These are phyloP conservation scores for Pistacia vera DNA, from an alignment of 345 rosid genomes.

Conservation along the genomic window DNA sequence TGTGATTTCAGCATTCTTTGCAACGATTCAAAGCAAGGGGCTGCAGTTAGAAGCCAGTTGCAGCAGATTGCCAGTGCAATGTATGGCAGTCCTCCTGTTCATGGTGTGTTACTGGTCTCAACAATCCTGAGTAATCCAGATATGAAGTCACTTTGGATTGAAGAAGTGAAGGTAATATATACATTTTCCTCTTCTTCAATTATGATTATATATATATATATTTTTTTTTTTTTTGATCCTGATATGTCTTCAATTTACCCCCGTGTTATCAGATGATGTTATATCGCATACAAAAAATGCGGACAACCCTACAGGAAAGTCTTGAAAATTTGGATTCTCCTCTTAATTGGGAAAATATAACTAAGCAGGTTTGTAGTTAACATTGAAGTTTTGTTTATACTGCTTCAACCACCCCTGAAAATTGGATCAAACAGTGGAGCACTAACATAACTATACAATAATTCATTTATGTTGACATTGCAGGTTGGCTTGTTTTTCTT, in stretches of 20 bases:
- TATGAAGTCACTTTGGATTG: constrained; percentile 46
- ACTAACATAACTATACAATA: neutral
- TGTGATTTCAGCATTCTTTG: constrained; percentile 45
- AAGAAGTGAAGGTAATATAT: constrained; percentile 49
- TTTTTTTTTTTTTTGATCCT: neutral
- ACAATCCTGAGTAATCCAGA: constrained; percentile 46
- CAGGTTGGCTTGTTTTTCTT: constrained; percentile 68
- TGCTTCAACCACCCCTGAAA: neutral
- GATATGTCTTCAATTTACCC: constrained; percentile 12
- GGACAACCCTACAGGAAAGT: constrained; percentile 36
- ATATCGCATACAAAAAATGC: constrained; percentile 41
- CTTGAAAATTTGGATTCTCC: constrained; percentile 48
- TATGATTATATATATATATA: neutral
- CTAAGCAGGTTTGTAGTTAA: constrained; percentile 50
- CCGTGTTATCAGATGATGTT: constrained; percentile 43
- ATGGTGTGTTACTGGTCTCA: constrained; percentile 50
- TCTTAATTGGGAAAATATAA: constrained; percentile 59
- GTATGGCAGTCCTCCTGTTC: constrained; percentile 64
- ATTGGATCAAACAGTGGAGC: neutral
- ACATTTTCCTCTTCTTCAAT: neutral
- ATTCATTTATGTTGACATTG: constrained; percentile 13
- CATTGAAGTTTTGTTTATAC: neutral
- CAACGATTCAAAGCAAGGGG: constrained; percentile 41
- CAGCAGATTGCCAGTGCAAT: constrained; percentile 56
- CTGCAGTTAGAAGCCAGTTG: constrained; percentile 50